Base-by-base conservation (phyloP, 2,329 filamentous ascomycete species). In the Colletotrichum aenigma region DNA sequence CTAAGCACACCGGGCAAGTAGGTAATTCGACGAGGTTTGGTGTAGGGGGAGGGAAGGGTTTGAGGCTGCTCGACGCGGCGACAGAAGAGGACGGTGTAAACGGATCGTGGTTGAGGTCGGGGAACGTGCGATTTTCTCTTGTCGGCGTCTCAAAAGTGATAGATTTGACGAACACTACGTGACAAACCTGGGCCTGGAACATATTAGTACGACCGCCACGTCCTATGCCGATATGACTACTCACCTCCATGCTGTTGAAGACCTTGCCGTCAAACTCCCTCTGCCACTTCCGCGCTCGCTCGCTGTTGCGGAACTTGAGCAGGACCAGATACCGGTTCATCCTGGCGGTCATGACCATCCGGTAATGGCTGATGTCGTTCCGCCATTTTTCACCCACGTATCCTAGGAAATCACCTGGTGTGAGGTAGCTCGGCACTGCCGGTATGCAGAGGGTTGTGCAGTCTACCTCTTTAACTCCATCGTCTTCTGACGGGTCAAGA, bases 261-360 rank as follows among this genome's bases (percentile, higher is more conserved):
- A 96, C 91, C 83, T 95, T 97, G 21, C 97, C 97, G 84, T 98
- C 97, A 89, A 96, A 98, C 79, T 95, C 93, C 76, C 89, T 92
- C 81, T 94, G 93, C 94, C 96, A 99, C 67, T 92, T 90, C 79
- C 89, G 92, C 16, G 97, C 97, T 77, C 91, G 92, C 80, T 90
- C 91, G 34, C 91, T 91, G 78, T 94, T 93, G 64, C 95, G 91
- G 82, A 98, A 98, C 86, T 98, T 98, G 91, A 99, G 94, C 76
- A 99, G 88, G 30, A 98, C 96, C 89, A 99, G 94, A 86, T 98
- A 98, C 77, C 96, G 92, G 84, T 97, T 98, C 83, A 95, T 93
- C 77, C 93, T 91, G 70, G 94, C 94, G 2, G 97, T 98, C 88
- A 96, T 93, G 71, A 99, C 94, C 91, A 99, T 95, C 69, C 97